A percentile compares a stretch with the other conserved stretches of the same genome.
phyloP scores from a whole-genome alignment of 345 rosid species.

The Eucalyptus lansdowneana region DNA sequence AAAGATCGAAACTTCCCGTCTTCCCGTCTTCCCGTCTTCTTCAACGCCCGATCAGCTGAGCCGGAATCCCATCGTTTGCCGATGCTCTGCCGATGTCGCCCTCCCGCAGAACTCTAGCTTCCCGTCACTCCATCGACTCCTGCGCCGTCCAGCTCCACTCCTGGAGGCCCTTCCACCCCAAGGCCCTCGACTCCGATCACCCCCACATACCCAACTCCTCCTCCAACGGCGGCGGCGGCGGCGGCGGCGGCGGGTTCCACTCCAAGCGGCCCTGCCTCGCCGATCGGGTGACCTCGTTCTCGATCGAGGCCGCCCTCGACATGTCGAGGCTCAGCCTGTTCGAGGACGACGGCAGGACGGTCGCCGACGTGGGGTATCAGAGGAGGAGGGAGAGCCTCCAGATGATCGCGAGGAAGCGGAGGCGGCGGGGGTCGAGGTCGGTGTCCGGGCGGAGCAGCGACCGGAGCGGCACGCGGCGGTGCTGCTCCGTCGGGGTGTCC shows the following conservation, averaged over 20 bases:
- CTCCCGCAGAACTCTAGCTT: constrained; percentile 20
- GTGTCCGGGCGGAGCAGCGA: constrained; percentile 91
- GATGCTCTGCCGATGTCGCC: constrained; percentile 25
- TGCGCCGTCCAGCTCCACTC: constrained; percentile 78
- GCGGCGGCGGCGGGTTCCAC: not conserved
- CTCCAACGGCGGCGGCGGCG: not conserved
- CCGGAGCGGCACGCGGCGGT: constrained; percentile 73
- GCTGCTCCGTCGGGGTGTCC: constrained; percentile 83
- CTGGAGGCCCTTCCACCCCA: constrained; percentile 78
- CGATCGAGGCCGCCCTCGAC: constrained; percentile 48
- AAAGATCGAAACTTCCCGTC: not conserved
- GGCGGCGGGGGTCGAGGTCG: constrained; percentile 83
- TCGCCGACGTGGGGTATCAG: not conserved
- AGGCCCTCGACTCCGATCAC: constrained; percentile 24
- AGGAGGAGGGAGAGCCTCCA: constrained; percentile 19
- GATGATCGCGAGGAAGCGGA: constrained; percentile 53
- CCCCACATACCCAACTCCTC: constrained; percentile 20
- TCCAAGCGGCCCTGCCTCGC: constrained; percentile 91
- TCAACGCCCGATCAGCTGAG: not conserved
- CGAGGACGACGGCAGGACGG: constrained; percentile 39
- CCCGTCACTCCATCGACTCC: constrained; percentile 65
- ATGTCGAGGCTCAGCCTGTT: constrained; percentile 61
- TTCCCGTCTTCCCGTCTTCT: not conserved
- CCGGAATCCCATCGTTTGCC: not conserved
- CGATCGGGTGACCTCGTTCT: constrained; percentile 82